Conservation (phyloP, 106 monocot genomes). For the Chionographis japonica region DNA sequence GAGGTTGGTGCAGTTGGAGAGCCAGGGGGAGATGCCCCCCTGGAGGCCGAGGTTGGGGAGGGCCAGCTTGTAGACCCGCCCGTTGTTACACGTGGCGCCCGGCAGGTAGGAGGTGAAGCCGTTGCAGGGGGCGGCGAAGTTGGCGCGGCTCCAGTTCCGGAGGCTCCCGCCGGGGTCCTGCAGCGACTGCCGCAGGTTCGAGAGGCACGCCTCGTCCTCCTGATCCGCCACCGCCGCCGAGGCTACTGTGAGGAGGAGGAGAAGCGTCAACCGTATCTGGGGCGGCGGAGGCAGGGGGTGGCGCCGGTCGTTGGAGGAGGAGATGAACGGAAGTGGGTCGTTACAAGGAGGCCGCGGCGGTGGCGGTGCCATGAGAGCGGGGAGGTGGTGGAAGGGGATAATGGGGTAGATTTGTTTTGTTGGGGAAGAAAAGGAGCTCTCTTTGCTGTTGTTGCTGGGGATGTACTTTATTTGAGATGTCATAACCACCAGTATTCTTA, state of each 20-base stretch:
- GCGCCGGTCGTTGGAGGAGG: too few species aligned
- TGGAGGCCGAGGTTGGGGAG: constrained; percentile 38
- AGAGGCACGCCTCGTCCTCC: constrained; percentile 46
- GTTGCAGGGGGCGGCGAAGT: constrained; percentile 55
- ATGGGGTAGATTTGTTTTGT: too few species aligned
- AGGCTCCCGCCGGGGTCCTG: constrained; percentile 22
- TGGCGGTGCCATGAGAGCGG: too few species aligned
- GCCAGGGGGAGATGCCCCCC: constrained; percentile 36
- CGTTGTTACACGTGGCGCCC: constrained; percentile 82
- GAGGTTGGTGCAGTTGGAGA: constrained; percentile 68
- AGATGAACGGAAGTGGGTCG: too few species aligned
- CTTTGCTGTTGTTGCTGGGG: too few species aligned
- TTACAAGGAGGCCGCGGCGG: too few species aligned
- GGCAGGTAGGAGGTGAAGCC: constrained; percentile 52
- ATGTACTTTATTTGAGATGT: too few species aligned
- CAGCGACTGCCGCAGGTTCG: constrained; percentile 33
- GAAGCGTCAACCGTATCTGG: too few species aligned
- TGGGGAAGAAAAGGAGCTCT: too few species aligned
- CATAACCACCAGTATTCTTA: too few species aligned
- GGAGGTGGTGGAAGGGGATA: too few species aligned
- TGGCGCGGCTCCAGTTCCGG: constrained; percentile 41
- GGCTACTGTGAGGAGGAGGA: neutral
- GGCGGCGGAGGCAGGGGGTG: too few species aligned
- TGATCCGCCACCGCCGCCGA: constrained; percentile 19
- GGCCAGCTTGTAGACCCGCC: constrained; percentile 66